Base-by-base conservation (phyloP, 345 rosid genomes). In the Arabidopsis suecica region DNA sequence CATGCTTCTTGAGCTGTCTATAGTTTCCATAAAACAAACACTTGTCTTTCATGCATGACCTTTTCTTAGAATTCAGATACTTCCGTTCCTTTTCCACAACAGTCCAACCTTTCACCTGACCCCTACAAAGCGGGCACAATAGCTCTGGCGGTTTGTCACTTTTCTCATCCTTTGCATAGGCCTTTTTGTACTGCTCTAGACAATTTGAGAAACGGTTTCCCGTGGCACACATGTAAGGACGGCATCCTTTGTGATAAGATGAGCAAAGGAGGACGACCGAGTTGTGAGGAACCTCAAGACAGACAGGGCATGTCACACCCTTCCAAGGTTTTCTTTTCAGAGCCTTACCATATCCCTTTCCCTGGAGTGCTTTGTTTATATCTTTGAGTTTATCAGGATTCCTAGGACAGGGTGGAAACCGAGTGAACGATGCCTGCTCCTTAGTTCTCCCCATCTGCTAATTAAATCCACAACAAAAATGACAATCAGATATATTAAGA, bases 61-160 rank as follows among this genome's bases (percentile, higher is more conserved):
- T 88, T 71, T 83, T 90, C 81, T 84, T 88, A 16, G 81, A 62
- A 69, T 89, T 90, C 56, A 89, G 77, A 80, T 84, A 83, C 65
- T 81, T 86, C 12, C 96, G 85, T 11, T 87, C 93, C 25, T 73
- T 77, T 84, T 88, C 84, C 48, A 90, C 97, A 57, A 93, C 88
- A 0, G 97, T 93, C 88, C 89, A 93, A 54, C 97, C 98, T 78
- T 93, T 91, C 42, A 93, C 96, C 80, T 90, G 92, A 49, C 98
- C 93, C 10, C 97, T 87, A 74, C 97, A 93, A 2, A 93, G 89
- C 0, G 97, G 97, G 72, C 97, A 93, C 61, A 93, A 60, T 20
- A 89, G 84, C 85, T 91, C 90, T 45, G 89, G 82, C 33, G 84
- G 84, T 23, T 69, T 84, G 80, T 86, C 86, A 1, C 59, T 49